Conservation (phyloP, 1,284 basidiomycete species). For the Irpex sp. region DNA sequence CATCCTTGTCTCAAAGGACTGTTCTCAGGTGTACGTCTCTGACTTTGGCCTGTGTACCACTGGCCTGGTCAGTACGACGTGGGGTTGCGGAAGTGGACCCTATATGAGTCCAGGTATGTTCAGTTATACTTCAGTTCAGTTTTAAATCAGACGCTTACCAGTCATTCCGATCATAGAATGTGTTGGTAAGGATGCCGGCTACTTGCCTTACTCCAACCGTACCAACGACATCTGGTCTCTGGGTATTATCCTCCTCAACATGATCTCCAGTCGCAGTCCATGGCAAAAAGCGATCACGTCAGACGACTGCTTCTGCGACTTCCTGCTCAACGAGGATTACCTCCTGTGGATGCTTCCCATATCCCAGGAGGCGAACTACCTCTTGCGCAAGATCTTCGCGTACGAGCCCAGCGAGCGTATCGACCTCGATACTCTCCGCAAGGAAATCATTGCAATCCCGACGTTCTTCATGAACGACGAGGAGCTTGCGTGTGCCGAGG, state of each 20-base stretch:
- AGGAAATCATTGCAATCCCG: conserved; percentile 53
- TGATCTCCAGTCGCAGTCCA: conserved; percentile 84
- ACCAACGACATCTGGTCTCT: conserved; percentile 91
- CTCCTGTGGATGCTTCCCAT: conserved; percentile 74
- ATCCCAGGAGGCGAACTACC: conserved; percentile 49
- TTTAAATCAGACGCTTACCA: not conserved
- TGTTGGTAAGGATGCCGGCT: conserved; percentile 19
- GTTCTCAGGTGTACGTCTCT: conserved; percentile 49
- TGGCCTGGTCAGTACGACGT: conserved; percentile 42
- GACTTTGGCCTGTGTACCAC: conserved; percentile 73
- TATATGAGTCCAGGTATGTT: conserved; percentile 59
- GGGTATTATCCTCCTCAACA: conserved; percentile 50
- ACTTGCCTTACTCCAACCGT: conserved; percentile 58
- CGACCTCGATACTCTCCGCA: conserved; percentile 60
- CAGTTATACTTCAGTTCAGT: not conserved
- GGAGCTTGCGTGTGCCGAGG: conserved; percentile 34
- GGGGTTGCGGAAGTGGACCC: conserved; percentile 47
- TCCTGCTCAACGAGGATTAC: conserved; percentile 51
- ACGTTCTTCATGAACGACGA: conserved; percentile 66
- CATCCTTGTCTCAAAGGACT: conserved; percentile 50
- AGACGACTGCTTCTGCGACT: conserved; percentile 66
- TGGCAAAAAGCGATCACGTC: conserved; percentile 75
- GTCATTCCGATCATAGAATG: conserved; percentile 21
- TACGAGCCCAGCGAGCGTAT: conserved; percentile 51
- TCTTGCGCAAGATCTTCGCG: conserved; percentile 60